These are phyloP conservation scores for Voacanga thouarsii DNA, from an alignment of 257 asterid genomes.

Conservation along the genomic window DNA sequence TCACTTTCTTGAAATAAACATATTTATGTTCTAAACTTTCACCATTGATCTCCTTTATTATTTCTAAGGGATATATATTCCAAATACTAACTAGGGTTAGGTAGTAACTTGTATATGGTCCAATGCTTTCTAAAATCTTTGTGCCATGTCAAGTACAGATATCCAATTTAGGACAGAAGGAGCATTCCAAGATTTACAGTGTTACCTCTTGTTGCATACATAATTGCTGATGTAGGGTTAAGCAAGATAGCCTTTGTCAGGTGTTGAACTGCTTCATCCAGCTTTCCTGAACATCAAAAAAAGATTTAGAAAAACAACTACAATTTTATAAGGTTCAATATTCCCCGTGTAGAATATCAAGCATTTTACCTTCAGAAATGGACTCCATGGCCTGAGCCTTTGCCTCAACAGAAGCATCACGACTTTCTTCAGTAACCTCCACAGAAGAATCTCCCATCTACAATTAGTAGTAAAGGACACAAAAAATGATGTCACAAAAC, in stretches of 20 bases:
- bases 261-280: conserved; percentile 77
- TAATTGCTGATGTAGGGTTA: conserved; percentile 93
- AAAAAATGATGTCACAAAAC: background rate
- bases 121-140: background rate
- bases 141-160: background rate
- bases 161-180: background rate
- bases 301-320: background rate
- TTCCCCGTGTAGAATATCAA: background rate
- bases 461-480: background rate
- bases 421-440: conserved; percentile 83
- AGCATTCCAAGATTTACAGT: background rate
- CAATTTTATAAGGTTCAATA: no score
- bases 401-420: conserved; percentile 95
- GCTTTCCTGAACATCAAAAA: conserved; percentile 51
- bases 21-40: background rate
- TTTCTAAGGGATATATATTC: background rate
- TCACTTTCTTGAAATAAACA: background rate
- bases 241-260: conserved; percentile 78
- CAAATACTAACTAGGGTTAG: background rate
- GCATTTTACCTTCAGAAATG: conserved; percentile 69
- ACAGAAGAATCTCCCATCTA: conserved; percentile 92
- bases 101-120: background rate
- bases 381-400: conserved; percentile 92
- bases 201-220: conserved; percentile 89
- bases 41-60: background rate